Percentiles rank a stretch among this genome's conserved stretches.
Conservation (phyloP, 2,329 filamentous ascomycete genomes). For the Cytospora mali region DNA sequence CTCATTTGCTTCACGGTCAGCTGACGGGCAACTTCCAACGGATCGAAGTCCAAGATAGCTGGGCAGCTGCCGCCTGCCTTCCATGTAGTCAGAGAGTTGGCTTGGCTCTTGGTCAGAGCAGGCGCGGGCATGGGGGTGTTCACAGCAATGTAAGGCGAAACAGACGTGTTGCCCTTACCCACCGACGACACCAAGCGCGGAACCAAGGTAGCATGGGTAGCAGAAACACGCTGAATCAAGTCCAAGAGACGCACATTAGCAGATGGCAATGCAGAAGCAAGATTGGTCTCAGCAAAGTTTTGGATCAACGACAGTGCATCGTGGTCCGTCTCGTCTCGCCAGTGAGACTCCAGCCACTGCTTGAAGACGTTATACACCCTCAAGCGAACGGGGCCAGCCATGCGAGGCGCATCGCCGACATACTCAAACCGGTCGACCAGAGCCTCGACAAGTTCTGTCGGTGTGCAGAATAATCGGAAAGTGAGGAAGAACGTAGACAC, state of each 20-base stretch:
- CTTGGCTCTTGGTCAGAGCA: constrained; percentile 74
- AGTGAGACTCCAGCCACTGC: constrained; percentile 95
- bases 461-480: constrained; percentile 89
- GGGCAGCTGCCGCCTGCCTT: constrained; percentile 71
- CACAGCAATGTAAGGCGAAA: constrained; percentile 68
- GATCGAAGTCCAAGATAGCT: constrained; percentile 86
- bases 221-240: constrained; percentile 72
- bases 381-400: constrained; percentile 79
- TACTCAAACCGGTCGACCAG: constrained; percentile 94
- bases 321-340: constrained; percentile 80
- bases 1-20: constrained; percentile 89
- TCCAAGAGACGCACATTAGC: constrained; percentile 82
- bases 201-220: constrained; percentile 72
- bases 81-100: constrained; percentile 71
- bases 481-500: constrained; percentile 96
- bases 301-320: constrained; percentile 75
- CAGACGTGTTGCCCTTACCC: constrained; percentile 81
- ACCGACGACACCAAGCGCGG: constrained; percentile 83
- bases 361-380: constrained; percentile 97
- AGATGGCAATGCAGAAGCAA: constrained; percentile 69
- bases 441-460: constrained; percentile 74
- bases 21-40: constrained; percentile 87
- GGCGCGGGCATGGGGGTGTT: constrained; percentile 73
- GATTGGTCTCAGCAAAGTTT: constrained; percentile 75
- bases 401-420: constrained; percentile 73